Conservation (phyloP, 1,139 yeast genomes). For the Arxiozyma telluris region DNA sequence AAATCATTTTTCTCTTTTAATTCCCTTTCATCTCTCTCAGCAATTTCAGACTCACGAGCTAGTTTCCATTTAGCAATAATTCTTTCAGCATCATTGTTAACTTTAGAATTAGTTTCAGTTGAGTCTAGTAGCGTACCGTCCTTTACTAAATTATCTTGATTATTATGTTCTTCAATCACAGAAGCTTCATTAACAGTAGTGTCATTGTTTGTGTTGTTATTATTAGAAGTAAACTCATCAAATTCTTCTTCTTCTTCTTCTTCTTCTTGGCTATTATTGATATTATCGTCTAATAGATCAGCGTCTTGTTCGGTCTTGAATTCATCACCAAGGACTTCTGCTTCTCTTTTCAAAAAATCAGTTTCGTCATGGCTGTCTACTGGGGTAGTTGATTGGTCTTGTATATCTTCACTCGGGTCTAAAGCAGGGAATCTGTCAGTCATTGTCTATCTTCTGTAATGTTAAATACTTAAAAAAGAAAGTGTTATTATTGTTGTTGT, state of each 20-base stretch:
- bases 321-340: constrained; percentile 70
- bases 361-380: constrained; percentile 33
- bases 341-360: constrained; percentile 79
- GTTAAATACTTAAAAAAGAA: not conserved
- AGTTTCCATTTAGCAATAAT: constrained; percentile 66
- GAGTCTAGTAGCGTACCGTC: constrained; percentile 10
- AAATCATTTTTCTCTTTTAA: constrained; percentile 58
- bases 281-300: constrained; percentile 38
- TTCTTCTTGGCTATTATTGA: constrained; percentile 35
- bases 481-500: too few species aligned
- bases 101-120: constrained; percentile 2
- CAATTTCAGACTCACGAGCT: constrained; percentile 72
- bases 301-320: constrained; percentile 63
- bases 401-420: constrained; percentile 38
- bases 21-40: constrained; percentile 71
- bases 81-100: constrained; percentile 2
- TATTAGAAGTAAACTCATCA: constrained; percentile 26
- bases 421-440: constrained; percentile 84
- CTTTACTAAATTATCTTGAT: constrained; percentile 10
- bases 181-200: constrained; percentile 6
- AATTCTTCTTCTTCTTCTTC: constrained; percentile 38
- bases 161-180: constrained; percentile 5
- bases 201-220: constrained; percentile 6
- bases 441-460: constrained; percentile 36
- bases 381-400: constrained; percentile 12